Evolutionary conservation across 306 rosid genomes (phyloP).

Genomic region (Urtica urens): DNA sequence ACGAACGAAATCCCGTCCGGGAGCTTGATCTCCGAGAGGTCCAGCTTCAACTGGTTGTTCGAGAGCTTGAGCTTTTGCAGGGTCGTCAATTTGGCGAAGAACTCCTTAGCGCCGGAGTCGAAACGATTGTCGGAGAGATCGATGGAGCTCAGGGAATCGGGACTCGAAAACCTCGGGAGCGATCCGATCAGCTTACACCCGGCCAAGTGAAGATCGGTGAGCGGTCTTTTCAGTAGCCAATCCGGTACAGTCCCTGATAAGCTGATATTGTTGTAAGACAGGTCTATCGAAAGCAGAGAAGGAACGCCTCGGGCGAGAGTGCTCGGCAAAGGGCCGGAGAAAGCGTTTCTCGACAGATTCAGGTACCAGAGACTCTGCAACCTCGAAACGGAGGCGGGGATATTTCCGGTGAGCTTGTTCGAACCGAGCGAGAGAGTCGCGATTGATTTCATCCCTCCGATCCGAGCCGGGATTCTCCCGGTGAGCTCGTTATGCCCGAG

Average conservation of each 20-base stretch:
- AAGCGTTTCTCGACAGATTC: slow-evolving; percentile 63
- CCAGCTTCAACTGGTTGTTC: slow-evolving; percentile 60
- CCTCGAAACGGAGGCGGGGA: slow-evolving; percentile 63
- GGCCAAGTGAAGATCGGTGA: slow-evolving; percentile 61
- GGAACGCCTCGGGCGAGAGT: slow-evolving; percentile 47
- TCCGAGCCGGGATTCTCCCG: slow-evolving; percentile 63
- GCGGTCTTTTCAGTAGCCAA: slow-evolving; percentile 71
- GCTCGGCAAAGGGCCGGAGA: slow-evolving; percentile 58
- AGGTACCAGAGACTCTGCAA: slow-evolving; percentile 80
- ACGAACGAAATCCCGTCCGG: slow-evolving; percentile 41
- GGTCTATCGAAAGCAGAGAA: slow-evolving; percentile 75
- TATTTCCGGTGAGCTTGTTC: slow-evolving; percentile 48
- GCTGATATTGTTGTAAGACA: slow-evolving; percentile 71
- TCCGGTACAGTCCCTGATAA: slow-evolving; percentile 68
- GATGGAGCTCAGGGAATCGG: slow-evolving; percentile 57
- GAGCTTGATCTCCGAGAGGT: slow-evolving; percentile 46
- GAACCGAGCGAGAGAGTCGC: slow-evolving; percentile 55
- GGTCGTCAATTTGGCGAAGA: slow-evolving; percentile 57
- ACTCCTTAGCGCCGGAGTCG: slow-evolving; percentile 38
- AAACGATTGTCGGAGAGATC: slow-evolving; percentile 74
- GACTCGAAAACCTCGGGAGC: slow-evolving; percentile 52
- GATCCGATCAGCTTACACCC: slow-evolving; percentile 66
- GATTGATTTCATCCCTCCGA: slow-evolving; percentile 55
- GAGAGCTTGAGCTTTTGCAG: slow-evolving; percentile 70
- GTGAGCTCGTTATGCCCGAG: slow-evolving; percentile 63